These are phyloP conservation scores for Huntiella moniliformis DNA, from an alignment of 2,329 filamentous ascomycete genomes.

Conservation along the genomic window DNA sequence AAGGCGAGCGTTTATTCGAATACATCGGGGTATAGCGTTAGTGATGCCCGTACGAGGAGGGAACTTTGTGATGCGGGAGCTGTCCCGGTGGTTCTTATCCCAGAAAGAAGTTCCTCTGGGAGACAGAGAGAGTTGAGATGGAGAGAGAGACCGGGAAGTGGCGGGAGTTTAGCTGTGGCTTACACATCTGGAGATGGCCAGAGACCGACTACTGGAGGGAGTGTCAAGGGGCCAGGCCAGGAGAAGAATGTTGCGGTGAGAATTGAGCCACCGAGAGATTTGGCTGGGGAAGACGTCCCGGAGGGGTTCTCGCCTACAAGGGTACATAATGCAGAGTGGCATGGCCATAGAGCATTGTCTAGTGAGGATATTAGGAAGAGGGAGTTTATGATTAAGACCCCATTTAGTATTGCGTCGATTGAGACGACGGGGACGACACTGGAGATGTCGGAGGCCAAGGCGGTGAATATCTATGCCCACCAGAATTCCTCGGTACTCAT, in stretches of 20 bases:
- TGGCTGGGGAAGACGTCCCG: too few relatives aligned
- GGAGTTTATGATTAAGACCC: conserved; percentile 18
- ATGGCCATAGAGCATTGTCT: not conserved
- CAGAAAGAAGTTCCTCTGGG: conserved; percentile 35
- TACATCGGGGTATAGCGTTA: conserved; percentile 28
- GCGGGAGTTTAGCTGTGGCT: too few relatives aligned
- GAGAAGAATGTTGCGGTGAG: too few relatives aligned
- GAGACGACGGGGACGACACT: conserved; percentile 43
- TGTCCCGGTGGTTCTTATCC: conserved; percentile 44
- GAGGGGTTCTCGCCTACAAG: not conserved
- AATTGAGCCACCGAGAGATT: too few relatives aligned
- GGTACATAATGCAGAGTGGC: not conserved
- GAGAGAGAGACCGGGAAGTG: too few relatives aligned
- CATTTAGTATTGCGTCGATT: conserved; percentile 42
- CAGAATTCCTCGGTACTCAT: conserved; percentile 46
- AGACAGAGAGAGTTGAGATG: not conserved
- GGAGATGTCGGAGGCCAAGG: conserved; percentile 43
- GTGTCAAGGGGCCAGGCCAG: too few relatives aligned
- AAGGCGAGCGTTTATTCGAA: conserved; percentile 31
- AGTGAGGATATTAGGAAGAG: conserved; percentile 8
- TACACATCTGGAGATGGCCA: too few relatives aligned
- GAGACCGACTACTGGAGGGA: too few relatives aligned
- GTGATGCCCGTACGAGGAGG: conserved; percentile 35
- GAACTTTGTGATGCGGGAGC: conserved; percentile 40
- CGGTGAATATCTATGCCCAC: conserved; percentile 42